Conservation (phyloP, 495 filamentous ascomycete genomes). For the Aspergillus conjunctus region DNA sequence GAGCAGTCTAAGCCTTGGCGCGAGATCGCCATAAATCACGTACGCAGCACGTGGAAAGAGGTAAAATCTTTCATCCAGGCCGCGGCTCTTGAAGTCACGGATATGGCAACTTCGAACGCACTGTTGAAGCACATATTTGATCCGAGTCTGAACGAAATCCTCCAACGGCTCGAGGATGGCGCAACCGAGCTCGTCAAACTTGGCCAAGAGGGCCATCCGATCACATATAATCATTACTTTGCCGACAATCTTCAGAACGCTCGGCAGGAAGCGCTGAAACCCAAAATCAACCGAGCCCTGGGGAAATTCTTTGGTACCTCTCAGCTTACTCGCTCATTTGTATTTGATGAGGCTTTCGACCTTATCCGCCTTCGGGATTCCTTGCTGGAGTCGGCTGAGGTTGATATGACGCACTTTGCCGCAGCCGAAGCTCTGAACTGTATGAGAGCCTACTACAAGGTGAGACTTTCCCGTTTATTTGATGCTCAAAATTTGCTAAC, state of each 20-base stretch:
- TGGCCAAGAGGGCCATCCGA: slow-evolving; percentile 34
- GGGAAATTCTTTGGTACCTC: slow-evolving; percentile 24
- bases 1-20: slow-evolving; percentile 53
- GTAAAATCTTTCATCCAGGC: slow-evolving; percentile 40
- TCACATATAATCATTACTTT: slow-evolving; percentile 61
- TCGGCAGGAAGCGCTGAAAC: slow-evolving; percentile 29
- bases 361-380: slow-evolving; percentile 21
- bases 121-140: slow-evolving; percentile 44
- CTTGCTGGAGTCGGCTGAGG: slow-evolving; percentile 19
- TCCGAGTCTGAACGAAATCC: slow-evolving; percentile 34
- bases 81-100: slow-evolving; percentile 35
- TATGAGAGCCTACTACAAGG: slow-evolving; percentile 39
- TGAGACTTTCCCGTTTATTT: slow-evolving; percentile 19
- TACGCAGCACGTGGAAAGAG: slow-evolving; percentile 37
- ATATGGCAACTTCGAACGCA: slow-evolving; percentile 38
- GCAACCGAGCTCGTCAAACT: slow-evolving; percentile 25
- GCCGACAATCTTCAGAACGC: slow-evolving; percentile 50
- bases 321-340: slow-evolving; percentile 13
- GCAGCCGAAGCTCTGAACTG: slow-evolving; percentile 31
- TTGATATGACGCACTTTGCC: slow-evolving; percentile 32
- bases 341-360: slow-evolving; percentile 12
- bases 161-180: slow-evolving; percentile 28
- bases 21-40: slow-evolving; percentile 38
- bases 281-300: slow-evolving; percentile 23
- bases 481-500: background rate